Evolutionary conservation across 129 eudicot species (phyloP).

Genomic region (Escallonia herrerae): DNA sequence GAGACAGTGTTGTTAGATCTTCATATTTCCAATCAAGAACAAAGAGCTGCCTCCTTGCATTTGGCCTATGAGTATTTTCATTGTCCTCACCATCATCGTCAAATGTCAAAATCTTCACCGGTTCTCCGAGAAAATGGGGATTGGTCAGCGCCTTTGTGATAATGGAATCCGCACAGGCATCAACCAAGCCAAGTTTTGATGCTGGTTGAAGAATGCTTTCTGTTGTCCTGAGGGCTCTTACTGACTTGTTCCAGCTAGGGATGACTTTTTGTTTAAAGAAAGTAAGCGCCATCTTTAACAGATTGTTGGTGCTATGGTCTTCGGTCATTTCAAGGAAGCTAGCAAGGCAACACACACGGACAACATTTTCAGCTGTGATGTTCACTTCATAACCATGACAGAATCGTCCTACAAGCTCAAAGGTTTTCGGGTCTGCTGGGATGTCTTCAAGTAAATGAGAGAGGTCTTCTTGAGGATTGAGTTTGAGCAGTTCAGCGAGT

Average conservation of each 20-base stretch:
- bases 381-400: conserved; percentile 36
- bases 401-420: conserved; percentile 47
- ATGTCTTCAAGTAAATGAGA: conserved; percentile 20
- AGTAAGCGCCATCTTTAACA: conserved; percentile 17
- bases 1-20: conserved; percentile 32
- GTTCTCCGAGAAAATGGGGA: conserved; percentile 41
- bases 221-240: conserved; percentile 22
- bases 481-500: conserved; percentile 20
- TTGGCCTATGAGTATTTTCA: conserved; percentile 11
- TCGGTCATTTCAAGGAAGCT: conserved; percentile 46
- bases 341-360: conserved; percentile 29
- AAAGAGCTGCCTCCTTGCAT: conserved; percentile 35
- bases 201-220: conserved; percentile 26
- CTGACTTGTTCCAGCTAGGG: conserved; percentile 36
- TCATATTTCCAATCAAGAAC: conserved; percentile 15
- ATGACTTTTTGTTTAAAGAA: conserved; percentile 24
- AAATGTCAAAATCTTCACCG: conserved; percentile 10
- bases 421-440: conserved; percentile 28
- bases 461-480: conserved; percentile 27
- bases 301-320: conserved; percentile 31
- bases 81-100: conserved; percentile 9
- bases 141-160: conserved; percentile 18
- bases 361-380: conserved; percentile 26
- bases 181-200: conserved; percentile 24
- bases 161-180: conserved; percentile 24